Percentiles rank a stretch among this genome's conserved stretches.
Conservation (phyloP, 495 filamentous ascomycete genomes). For the Cercophora scortea region DNA sequence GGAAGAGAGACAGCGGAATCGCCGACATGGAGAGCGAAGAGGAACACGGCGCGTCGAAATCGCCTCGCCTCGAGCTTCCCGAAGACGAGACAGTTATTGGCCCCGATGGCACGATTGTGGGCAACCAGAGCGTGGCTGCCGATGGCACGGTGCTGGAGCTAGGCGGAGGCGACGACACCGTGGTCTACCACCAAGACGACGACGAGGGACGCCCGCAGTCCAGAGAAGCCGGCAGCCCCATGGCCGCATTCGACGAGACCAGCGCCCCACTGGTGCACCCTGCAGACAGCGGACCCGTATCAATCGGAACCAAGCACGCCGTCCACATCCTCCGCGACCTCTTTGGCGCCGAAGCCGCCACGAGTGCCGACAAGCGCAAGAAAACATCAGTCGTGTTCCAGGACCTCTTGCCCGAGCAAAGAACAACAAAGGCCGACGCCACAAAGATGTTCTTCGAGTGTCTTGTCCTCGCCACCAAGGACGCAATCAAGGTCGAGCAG, state of each 20-base stretch:
- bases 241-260: conserved; percentile 65
- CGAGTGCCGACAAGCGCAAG: conserved; percentile 56
- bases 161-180: conserved; percentile 49
- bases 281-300: conserved; percentile 73
- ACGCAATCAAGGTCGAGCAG: conserved; percentile 97
- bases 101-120: conserved; percentile 41
- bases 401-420: conserved; percentile 74
- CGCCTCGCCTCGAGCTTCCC: conserved; percentile 62
- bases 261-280: conserved; percentile 64
- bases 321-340: conserved; percentile 89
- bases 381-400: conserved; percentile 80
- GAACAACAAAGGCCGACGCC: conserved; percentile 75
- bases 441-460: conserved; percentile 99
- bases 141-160: conserved; percentile 56
- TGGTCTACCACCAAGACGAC: conserved; percentile 35
- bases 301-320: conserved; percentile 84
- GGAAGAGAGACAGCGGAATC: conserved; percentile 86
- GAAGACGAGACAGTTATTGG: conserved; percentile 47
- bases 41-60: conserved; percentile 49
- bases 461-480: conserved; percentile 91
- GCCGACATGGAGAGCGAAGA: conserved; percentile 65
- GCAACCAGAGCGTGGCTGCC: conserved; percentile 40
- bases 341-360: conserved; percentile 60
- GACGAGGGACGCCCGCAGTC: conserved; percentile 38
- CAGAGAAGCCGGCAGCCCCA: conserved; percentile 30